phyloP scores from a whole-genome alignment of 2,329 filamentous ascomycete genomes.

The Magnaporthiopsis incrustans region DNA sequence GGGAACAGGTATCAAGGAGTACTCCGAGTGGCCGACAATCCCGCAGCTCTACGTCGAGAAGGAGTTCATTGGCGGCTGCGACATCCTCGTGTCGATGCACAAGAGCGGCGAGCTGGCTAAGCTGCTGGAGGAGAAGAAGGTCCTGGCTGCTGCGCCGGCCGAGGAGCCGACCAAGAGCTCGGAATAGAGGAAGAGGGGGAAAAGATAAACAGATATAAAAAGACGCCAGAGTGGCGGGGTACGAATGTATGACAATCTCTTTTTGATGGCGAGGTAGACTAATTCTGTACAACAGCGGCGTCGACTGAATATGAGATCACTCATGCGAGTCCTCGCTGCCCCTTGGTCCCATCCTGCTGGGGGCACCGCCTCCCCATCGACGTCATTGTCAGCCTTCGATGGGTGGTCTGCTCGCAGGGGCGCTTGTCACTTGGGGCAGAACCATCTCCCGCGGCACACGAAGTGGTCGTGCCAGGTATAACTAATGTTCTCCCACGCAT shows the following conservation, averaged over 20 bases:
- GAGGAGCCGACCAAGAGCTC: neutral
- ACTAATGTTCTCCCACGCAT: no score
- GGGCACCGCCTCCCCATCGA: no score
- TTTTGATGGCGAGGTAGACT: neutral
- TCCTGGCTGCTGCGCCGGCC: conserved; percentile 48
- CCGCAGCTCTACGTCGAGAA: conserved; percentile 92
- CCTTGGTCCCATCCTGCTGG: no score
- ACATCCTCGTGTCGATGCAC: conserved; percentile 96
- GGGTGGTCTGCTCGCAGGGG: no score
- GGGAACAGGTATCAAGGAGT: conserved; percentile 84
- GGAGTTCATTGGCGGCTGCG: conserved; percentile 96
- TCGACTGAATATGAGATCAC: neutral
- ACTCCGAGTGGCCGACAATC: conserved; percentile 98
- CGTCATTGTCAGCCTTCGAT: no score
- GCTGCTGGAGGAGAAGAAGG: conserved; percentile 82
- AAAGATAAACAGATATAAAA: neutral
- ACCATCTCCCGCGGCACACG: no score
- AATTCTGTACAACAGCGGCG: neutral
- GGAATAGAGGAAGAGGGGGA: neutral
- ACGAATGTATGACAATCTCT: conserved; percentile 2
- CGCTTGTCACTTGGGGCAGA: no score
- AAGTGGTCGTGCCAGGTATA: no score
- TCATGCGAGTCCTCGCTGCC: no score
- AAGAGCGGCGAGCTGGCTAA: conserved; percentile 90
- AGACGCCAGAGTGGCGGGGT: neutral